Base-by-base conservation (phyloP, 495 filamentous ascomycete species). In the Cercophora samala region DNA sequence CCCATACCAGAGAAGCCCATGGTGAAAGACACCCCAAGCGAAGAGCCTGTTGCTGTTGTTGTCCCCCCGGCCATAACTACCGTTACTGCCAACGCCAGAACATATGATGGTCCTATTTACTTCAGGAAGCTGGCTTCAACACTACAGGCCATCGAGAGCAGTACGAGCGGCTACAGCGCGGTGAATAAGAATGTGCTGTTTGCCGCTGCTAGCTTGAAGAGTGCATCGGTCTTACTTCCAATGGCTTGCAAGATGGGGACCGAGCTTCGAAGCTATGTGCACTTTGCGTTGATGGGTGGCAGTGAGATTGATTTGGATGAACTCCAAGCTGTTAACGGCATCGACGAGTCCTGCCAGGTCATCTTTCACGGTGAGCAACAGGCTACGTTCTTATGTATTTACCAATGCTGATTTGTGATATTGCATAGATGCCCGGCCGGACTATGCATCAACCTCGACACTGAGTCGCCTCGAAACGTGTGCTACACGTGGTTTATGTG, bases 161-260 rank as follows among this genome's bases (percentile, higher is more conserved):
- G 69, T 51, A 82, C 78, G 9, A 69, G 67, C 11, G 82, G 82
- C 17, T 66, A 42, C 3, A 75, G 68, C 59, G 5, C 58, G 29
- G 63, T 65, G 19, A 88, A 88, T 65, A 82, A 79, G 52, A 87
- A 88, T 66, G 76, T 89, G 0, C 70, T 89, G 5, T 89, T 88
- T 67, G 85, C 83, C 5, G 80, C 84, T 0, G 84, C 86, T 0
- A 86, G 77, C 52, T 76, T 88, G 55, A 77, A 84, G 68, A 88
- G 87, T 66, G 82, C 81, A 3, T 76, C 84, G 0, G 73, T 77
- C 26, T 70, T 89, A 21, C 70, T 89, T n/a, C 87, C 87, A 3
- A 76, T 87, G 72, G 85, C 85, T 0, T 89, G 87, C 66, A 80
- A 85, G 68, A 89, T 89, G 87, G 83, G 79, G 9, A 68, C 69